Evolutionary conservation across 495 filamentous ascomycete genomes (phyloP).

Genomic region (Neurospora tetrasperma): DNA sequence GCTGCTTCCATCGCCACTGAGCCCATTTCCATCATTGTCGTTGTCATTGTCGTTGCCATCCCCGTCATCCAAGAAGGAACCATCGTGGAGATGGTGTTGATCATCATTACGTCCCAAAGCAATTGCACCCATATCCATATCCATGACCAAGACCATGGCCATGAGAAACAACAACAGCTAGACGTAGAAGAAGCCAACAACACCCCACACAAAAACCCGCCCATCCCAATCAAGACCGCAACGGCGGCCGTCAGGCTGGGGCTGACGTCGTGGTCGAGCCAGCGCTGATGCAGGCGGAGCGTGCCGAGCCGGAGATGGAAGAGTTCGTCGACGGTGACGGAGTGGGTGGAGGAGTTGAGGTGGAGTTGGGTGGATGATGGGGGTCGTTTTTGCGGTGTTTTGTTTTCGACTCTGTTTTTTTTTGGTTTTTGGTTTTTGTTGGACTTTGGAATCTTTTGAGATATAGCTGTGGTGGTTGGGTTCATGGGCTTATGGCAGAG

Average conservation of each 20-base stretch:
- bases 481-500: background rate
- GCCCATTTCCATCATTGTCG: background rate
- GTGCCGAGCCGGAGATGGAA: constrained; percentile 19
- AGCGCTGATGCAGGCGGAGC: constrained; percentile 14
- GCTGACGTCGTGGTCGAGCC: constrained; percentile 17
- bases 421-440: constrained; percentile 3
- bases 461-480: background rate
- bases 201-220: constrained; percentile 11
- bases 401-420: constrained; percentile 18
- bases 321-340: constrained; percentile 12
- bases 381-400: constrained; percentile 4
- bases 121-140: background rate
- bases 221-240: background rate
- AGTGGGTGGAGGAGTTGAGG: constrained; percentile 1
- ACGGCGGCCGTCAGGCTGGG: constrained; percentile 11
- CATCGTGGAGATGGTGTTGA: background rate
- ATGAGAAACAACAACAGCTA: background rate
- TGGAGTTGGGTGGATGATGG: background rate
- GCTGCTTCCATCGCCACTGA: background rate
- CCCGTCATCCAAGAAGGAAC: background rate
- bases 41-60: background rate
- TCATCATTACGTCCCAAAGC: background rate
- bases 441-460: background rate
- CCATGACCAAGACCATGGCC: background rate
- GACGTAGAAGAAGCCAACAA: background rate